These are phyloP conservation scores for Loxodes magnus DNA, from an alignment of 73 alveolate genomes.

Conservation along the genomic window DNA sequence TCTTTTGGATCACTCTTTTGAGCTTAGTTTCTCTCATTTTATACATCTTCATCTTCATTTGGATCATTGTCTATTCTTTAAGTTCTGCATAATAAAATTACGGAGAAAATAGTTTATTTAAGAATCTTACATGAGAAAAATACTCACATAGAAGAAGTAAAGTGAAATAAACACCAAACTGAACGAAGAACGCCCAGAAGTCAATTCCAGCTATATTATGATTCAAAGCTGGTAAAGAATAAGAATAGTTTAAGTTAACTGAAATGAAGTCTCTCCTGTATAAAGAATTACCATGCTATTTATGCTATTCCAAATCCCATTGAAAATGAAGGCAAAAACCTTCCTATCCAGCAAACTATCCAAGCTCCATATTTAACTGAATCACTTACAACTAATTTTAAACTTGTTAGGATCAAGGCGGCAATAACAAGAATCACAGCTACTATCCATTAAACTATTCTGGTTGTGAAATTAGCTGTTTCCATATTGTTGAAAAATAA, in stretches of 20 bases:
- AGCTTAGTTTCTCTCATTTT: constrained; percentile 46
- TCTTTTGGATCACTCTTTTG: constrained; percentile 21
- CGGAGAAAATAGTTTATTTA: constrained; percentile 13
- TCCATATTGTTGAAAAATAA: constrained; percentile 35
- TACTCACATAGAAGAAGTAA: constrained; percentile 14
- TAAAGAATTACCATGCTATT: too few species aligned
- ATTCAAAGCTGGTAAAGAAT: constrained; percentile 33
- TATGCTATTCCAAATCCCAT: constrained; percentile 76
- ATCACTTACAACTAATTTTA: too few species aligned
- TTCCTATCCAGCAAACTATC: constrained; percentile 47
- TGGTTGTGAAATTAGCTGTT: constrained; percentile 44
- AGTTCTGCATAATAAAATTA: constrained; percentile 10
- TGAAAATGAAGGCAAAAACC: constrained; percentile 80
- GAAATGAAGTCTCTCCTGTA: too few species aligned
- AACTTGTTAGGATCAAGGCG: too few species aligned
- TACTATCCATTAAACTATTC: too few species aligned
- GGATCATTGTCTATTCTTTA: constrained; percentile 3
- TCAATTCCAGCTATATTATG: constrained; percentile 45
- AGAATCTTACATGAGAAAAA: too few species aligned
- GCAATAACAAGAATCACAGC: too few species aligned
- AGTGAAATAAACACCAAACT: constrained; percentile 7
- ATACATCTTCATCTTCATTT: constrained; percentile 52
- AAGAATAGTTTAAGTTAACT: too few species aligned
- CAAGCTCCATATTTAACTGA: constrained; percentile 40
- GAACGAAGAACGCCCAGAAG: constrained; percentile 8